Evolutionary conservation across 2,329 filamentous ascomycete genomes (phyloP).

Genomic region (Colletotrichum acutatum): DNA sequence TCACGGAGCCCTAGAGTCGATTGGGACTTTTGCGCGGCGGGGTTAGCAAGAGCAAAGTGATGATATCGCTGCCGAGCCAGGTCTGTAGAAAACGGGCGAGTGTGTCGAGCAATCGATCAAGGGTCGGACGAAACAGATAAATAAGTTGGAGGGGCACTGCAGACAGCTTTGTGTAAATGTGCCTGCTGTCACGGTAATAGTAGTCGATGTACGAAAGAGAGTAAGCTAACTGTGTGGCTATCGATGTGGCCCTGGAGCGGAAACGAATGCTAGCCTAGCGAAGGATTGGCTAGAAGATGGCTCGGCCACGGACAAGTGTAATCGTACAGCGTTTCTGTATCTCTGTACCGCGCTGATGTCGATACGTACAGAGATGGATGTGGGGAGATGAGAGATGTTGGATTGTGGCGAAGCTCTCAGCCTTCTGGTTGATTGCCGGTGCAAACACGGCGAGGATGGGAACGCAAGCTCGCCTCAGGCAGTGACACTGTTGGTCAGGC

Average conservation of each 20-base stretch:
- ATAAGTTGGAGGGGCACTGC: background rate
- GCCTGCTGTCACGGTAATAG: background rate
- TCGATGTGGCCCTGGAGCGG: background rate
- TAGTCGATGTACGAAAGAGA: background rate
- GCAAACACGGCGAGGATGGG: background rate
- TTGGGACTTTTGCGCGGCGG: slow-evolving; percentile 12
- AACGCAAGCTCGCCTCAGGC: background rate
- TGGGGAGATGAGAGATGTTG: background rate
- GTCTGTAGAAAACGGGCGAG: slow-evolving; percentile 3
- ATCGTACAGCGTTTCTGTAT: background rate
- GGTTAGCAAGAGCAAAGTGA: background rate
- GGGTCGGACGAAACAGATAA: background rate
- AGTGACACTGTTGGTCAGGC: background rate
- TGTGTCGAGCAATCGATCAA: background rate
- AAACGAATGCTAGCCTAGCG: slow-evolving; percentile 11
- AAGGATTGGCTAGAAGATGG: slow-evolving; percentile 19
- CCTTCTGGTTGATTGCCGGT: slow-evolving; percentile 13
- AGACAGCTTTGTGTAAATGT: background rate
- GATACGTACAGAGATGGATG: slow-evolving; percentile 15
- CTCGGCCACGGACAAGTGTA: slow-evolving; percentile 16
- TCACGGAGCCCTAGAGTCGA: slow-evolving; percentile 14
- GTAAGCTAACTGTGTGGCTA: slow-evolving; percentile 1
- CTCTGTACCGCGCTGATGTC: background rate
- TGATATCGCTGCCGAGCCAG: background rate
- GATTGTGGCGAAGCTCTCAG: slow-evolving; percentile 23